Conservation (phyloP, 2,329 filamentous ascomycete genomes). For the Paramyrothecium sp. region DNA sequence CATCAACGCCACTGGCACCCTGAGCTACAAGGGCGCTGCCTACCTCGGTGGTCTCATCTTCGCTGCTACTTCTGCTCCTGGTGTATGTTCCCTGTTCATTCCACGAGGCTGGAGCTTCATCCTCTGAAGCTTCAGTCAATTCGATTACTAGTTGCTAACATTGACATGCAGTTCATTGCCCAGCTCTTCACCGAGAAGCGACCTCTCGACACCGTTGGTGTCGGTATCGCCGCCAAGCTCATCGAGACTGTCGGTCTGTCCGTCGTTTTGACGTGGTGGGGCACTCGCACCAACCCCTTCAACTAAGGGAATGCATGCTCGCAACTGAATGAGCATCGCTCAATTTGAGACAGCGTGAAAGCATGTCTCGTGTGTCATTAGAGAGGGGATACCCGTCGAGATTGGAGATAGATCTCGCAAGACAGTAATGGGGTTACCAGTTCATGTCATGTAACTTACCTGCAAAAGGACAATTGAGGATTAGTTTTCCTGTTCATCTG, state of each 20-base stretch:
- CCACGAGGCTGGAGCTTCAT: neutral
- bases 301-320: slow-evolving; percentile 53
- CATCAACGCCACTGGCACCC: slow-evolving; percentile 90
- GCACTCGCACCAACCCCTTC: slow-evolving; percentile 90
- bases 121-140: neutral
- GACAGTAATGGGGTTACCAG: neutral
- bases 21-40: slow-evolving; percentile 95
- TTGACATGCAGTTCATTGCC: slow-evolving; percentile 66
- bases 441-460: neutral
- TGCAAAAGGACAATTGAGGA: neutral
- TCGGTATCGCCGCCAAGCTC: slow-evolving; percentile 79
- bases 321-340: slow-evolving; percentile 14
- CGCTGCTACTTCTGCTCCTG: slow-evolving; percentile 83
- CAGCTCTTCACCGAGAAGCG: slow-evolving; percentile 91
- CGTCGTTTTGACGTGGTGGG: slow-evolving; percentile 95
- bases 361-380: slow-evolving; percentile 14
- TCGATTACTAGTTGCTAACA: slow-evolving; percentile 8
- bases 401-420: neutral
- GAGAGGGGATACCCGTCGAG: slow-evolving; percentile 8
- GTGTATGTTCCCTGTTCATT: slow-evolving; percentile 50
- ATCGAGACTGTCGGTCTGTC: slow-evolving; percentile 92
- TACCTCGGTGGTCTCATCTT: slow-evolving; percentile 93
- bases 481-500: neutral
- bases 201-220: slow-evolving; percentile 83
- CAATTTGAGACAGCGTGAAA: slow-evolving; percentile 1